phyloP scores from a whole-genome alignment of 257 asterid species.

The Nicotiana benthamiana region DNA sequence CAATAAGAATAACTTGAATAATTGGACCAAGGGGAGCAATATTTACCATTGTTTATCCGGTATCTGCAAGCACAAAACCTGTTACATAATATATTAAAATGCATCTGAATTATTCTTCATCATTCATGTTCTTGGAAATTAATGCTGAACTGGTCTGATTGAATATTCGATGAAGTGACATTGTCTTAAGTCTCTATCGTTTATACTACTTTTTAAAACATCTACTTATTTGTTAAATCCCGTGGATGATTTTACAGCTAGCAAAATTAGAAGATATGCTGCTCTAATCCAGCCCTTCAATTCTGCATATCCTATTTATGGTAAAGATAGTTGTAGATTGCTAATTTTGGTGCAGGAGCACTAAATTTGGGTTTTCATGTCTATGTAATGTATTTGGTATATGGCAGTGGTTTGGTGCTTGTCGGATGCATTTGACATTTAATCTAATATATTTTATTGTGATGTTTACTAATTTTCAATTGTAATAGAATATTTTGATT shows the following conservation, averaged over 20 bases:
- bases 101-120: not conserved
- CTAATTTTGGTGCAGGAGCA: not conserved
- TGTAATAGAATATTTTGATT: not conserved
- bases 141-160: not conserved
- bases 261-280: not conserved
- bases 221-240: not conserved
- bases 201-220: not conserved
- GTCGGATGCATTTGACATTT: not conserved
- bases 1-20: no score
- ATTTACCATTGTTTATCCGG: not conserved
- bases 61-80: not conserved
- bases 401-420: not conserved
- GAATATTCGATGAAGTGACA: not conserved
- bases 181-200: not conserved
- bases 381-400: not conserved
- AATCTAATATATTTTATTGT: not conserved
- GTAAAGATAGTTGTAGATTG: not conserved
- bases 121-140: not conserved
- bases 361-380: not conserved
- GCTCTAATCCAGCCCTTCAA: not conserved
- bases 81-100: not conserved
- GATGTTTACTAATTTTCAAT: not conserved
- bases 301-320: not conserved
- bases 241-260: not conserved
- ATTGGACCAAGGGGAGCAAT: not conserved